Evolutionary conservation across 805 yeast species (phyloP).

Genomic region (Lachancea fermentati): DNA sequence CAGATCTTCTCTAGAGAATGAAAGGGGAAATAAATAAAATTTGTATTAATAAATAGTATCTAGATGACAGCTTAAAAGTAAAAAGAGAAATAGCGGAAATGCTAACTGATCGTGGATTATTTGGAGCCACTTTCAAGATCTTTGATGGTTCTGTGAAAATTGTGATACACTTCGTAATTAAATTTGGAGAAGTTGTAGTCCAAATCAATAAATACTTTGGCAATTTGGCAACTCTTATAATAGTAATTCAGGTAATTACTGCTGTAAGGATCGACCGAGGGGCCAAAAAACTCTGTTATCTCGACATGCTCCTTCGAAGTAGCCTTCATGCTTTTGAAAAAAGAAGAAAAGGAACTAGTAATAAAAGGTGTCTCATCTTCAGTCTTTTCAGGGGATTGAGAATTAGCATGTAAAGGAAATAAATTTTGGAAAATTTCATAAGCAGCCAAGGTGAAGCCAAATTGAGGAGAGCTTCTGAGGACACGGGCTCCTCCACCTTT

Average conservation of each 20-base stretch:
- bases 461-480: slow-evolving; percentile 92
- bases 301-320: slow-evolving; percentile 10
- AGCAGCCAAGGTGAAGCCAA: slow-evolving; percentile 96
- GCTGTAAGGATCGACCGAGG: slow-evolving; percentile 31
- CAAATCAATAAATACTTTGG: slow-evolving; percentile 55
- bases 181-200: slow-evolving; percentile 58
- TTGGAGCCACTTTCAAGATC: slow-evolving; percentile 4
- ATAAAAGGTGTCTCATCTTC: slow-evolving; percentile 22
- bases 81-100: not conserved
- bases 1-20: slow-evolving; percentile 19
- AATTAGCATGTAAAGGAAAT: slow-evolving; percentile 51
- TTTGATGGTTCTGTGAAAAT: slow-evolving; percentile 32
- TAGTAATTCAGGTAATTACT: slow-evolving; percentile 40
- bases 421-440: slow-evolving; percentile 82
- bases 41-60: not conserved
- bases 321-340: slow-evolving; percentile 15
- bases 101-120: slow-evolving; percentile 5
- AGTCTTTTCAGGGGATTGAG: not conserved
- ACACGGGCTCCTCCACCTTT: slow-evolving; percentile 97
- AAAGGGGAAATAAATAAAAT: not conserved
- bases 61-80: not conserved
- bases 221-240: slow-evolving; percentile 55
- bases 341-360: slow-evolving; percentile 19
- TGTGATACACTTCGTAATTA: slow-evolving; percentile 42
- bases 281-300: slow-evolving; percentile 21